Conservation (phyloP, 495 filamentous ascomycete species). For the Xylaria bambusicola region DNA sequence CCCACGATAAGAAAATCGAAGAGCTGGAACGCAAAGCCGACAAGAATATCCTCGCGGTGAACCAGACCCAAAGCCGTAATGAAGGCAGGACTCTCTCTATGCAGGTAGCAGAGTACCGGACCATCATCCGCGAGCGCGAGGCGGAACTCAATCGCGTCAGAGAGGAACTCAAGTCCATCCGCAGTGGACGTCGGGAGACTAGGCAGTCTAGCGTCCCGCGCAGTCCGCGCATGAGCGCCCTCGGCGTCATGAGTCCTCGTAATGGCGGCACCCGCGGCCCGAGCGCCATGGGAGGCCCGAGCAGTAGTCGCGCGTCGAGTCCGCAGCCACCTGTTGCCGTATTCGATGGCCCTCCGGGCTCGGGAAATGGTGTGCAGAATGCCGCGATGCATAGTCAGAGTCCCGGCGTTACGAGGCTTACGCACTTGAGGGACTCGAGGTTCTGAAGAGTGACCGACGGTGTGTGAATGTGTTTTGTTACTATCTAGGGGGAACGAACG, state of each 20-base stretch:
- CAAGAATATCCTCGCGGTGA: conserved; percentile 53
- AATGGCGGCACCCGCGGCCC: conserved; percentile 24
- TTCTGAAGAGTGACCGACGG: neutral
- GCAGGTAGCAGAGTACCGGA: conserved; percentile 55
- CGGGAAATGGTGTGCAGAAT: conserved; percentile 20
- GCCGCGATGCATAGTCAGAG: conserved; percentile 28
- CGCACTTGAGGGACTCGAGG: conserved; percentile 39
- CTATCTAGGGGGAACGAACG: no score
- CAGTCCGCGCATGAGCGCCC: conserved; percentile 41
- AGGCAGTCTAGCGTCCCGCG: conserved; percentile 51
- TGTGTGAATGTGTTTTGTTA: neutral
- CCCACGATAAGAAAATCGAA: conserved; percentile 50
- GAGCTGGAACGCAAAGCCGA: conserved; percentile 52
- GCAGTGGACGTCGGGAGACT: conserved; percentile 54
- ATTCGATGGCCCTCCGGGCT: conserved; percentile 19
- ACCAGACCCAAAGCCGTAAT: conserved; percentile 51
- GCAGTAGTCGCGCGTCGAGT: conserved; percentile 47
- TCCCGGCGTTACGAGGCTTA: conserved; percentile 32
- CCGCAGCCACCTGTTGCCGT: conserved; percentile 37
- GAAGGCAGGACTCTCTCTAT: conserved; percentile 29
- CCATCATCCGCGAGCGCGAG: conserved; percentile 60
- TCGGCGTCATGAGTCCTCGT: conserved; percentile 46
- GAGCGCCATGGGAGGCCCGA: conserved; percentile 31
- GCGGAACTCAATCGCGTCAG: conserved; percentile 51
- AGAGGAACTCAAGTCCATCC: conserved; percentile 41